Evolutionary conservation across 257 asterid species (phyloP), one percentile per base, ranked within the genome.

Genomic region (Solanum chilense): DNA sequence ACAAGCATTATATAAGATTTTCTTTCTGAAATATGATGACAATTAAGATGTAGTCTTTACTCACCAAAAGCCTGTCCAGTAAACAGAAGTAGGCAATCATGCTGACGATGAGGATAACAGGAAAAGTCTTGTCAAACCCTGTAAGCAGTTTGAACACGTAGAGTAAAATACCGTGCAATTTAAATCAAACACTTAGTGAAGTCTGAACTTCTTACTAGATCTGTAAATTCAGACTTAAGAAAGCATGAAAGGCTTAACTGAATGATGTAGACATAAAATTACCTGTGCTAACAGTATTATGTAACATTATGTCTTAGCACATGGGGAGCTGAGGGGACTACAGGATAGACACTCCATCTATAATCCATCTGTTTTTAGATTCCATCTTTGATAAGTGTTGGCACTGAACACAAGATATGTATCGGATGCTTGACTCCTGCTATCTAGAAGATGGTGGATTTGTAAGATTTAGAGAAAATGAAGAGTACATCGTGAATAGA

Each of bases 71-170:
- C 85, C 91, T 98, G 94, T 97, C 99, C 82, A 97, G 92, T 88
- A 94, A 92, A 92, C 98, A 96, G 90, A 96, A 95, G 92, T 94
- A 96, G 2, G 96, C 95, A 82, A 96, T 95, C 98, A 94, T 94
- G 95, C 98, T 93, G 86, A 94, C 91, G 7, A 96, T 93, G 80
- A 96, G 98, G 13, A 95, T 97, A 89, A 96, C 91, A 2, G 96
- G 98, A 82, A 96, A 95, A 95, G 62, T 94, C 98, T 90, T 94
- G 99, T 95, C 98, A 96, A 87, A 94, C 92, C 96, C 98, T 96
- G 90, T 41, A 70, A 90, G 37, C 85, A 20, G 86, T 74, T 86
- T 86, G 75, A 73, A 42, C 5, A 9, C 5, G 15, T 5, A 0
- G 4, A 44, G 64, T 78, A 8, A 78, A 76, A 71, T 71, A 74